Evolutionary conservation across 805 yeast species (phyloP).

Genomic region (Peterozyma xylosa): DNA sequence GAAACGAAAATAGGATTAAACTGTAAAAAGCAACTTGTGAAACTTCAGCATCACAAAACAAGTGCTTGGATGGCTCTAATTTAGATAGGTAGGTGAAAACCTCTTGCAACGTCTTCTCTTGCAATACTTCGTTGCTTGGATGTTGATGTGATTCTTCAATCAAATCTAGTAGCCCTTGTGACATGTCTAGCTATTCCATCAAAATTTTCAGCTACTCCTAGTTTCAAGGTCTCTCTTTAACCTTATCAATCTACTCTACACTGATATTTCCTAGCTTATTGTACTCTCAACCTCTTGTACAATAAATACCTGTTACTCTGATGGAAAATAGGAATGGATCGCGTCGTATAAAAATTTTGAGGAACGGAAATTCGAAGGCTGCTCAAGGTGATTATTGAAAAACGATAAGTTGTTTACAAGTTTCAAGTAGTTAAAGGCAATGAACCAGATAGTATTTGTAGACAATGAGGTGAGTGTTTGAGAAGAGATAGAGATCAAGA

Average conservation of each 20-base stretch:
- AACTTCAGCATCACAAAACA: slow-evolving; percentile 48
- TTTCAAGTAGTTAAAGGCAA: too few species aligned
- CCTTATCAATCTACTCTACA: too few species aligned
- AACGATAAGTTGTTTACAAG: too few species aligned
- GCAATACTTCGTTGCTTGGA: slow-evolving; percentile 23
- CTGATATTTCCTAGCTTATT: too few species aligned
- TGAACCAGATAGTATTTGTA: too few species aligned
- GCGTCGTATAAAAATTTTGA: background rate
- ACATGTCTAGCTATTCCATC: background rate
- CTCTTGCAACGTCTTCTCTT: slow-evolving; percentile 30
- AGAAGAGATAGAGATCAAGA: too few species aligned
- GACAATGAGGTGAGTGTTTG: slow-evolving; percentile 15
- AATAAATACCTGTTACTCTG: background rate
- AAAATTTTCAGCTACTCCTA: too few species aligned
- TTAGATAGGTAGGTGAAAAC: slow-evolving; percentile 27
- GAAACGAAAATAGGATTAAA: slow-evolving; percentile 55
- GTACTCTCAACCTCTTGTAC: too few species aligned
- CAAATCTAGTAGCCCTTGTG: slow-evolving; percentile 10
- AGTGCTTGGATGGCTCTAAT: slow-evolving; percentile 24
- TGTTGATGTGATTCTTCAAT: slow-evolving; percentile 23
- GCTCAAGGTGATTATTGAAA: too few species aligned
- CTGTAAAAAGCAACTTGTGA: slow-evolving; percentile 44
- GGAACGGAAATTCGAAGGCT: too few species aligned
- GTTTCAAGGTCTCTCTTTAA: too few species aligned
- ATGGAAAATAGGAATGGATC: slow-evolving; percentile 6